Percentiles rank a stretch among this genome's conserved stretches.
Evolutionary conservation across 225 moss, liverwort and hornwort genomes (phyloP).

Genomic region (Climacium dendroides): DNA sequence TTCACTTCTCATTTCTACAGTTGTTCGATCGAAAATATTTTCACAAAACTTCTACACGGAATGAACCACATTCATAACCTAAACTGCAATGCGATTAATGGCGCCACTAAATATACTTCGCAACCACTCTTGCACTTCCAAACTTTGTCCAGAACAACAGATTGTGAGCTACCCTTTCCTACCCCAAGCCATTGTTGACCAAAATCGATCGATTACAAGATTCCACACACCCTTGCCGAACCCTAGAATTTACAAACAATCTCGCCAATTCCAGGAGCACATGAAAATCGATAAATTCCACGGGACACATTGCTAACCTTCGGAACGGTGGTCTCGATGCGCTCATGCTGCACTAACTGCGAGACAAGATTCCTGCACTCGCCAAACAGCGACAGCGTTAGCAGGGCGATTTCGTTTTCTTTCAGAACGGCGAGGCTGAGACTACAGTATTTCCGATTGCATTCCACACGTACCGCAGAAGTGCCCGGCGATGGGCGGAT

Average conservation of each 20-base stretch:
- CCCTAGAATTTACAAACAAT: not conserved
- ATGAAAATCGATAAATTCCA: not conserved
- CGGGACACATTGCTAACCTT: constrained; percentile 31
- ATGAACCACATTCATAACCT: not conserved
- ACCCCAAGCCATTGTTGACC: not conserved
- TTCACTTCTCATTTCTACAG: not conserved
- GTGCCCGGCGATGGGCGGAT: constrained; percentile 76
- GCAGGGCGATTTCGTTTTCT: not conserved
- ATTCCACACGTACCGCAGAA: constrained; percentile 37
- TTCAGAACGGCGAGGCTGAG: not conserved
- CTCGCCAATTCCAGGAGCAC: not conserved
- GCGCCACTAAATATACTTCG: not conserved
- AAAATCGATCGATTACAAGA: not conserved
- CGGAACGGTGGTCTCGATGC: constrained; percentile 84
- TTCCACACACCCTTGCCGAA: not conserved
- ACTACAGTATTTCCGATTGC: not conserved
- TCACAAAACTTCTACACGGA: not conserved
- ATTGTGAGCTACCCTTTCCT: no score
- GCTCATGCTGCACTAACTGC: constrained; percentile 92
- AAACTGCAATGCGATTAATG: not conserved
- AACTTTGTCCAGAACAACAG: not conserved
- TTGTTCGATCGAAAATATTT: not conserved
- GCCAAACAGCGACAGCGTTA: not conserved
- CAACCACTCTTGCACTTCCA: not conserved
- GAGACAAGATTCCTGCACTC: constrained; percentile 69